Evolutionary conservation across 192 early-diverging fungal species (phyloP), one percentile per base, ranked within the genome.

Genomic region (Entophlyctis luteolus): DNA sequence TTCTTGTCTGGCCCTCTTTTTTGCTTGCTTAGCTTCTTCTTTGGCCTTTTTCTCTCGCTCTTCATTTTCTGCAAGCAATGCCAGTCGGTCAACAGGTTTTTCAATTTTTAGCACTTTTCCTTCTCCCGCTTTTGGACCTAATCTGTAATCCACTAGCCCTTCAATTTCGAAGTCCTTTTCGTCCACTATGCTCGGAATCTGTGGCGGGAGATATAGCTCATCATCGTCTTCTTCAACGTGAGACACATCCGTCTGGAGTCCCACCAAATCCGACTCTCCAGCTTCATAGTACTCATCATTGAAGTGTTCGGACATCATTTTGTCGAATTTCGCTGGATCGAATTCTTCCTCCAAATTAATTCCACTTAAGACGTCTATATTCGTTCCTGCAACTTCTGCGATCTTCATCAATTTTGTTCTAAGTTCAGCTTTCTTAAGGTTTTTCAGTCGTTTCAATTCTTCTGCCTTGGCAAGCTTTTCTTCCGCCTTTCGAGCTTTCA

Each of bases 331-430:
- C 4, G 79, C 77, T 2, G 92, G 90, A 72, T 96, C 92, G 80
- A 95, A 97, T 22, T 98, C 95, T n/a, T 83, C 88, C 45, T 95
- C 90, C 36, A 97, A 72, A 77, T 93, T 90, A 27, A 93, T 67
- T 18, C 88, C 79, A 29, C 93, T 88, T 45, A 96, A 81, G 33
- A 86, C 90, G 58, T 86, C 80, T 2, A 60, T 76, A 47, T 77
- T 72, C 32, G 71, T 77, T 39, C 82, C 84, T 1, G 82, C 80
- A 47, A 96, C 92, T 52, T 90, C 83, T 72, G 90, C 85, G 63
- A 98, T 95, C 73, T 92, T 84, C 55, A 85, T 80, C 33, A 98
- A 80, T 35, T 89, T 87, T 35, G 89, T 81, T 34, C 84, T 77
- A 53, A 97, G 89, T 67, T 93, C 92, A 74, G 87, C 84, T 72